A percentile compares a stretch with the other conserved stretches of the same genome.
These are phyloP conservation scores for Kwoniella shivajii DNA, from an alignment of 1,284 basidiomycete species.

Conservation along the genomic window DNA sequence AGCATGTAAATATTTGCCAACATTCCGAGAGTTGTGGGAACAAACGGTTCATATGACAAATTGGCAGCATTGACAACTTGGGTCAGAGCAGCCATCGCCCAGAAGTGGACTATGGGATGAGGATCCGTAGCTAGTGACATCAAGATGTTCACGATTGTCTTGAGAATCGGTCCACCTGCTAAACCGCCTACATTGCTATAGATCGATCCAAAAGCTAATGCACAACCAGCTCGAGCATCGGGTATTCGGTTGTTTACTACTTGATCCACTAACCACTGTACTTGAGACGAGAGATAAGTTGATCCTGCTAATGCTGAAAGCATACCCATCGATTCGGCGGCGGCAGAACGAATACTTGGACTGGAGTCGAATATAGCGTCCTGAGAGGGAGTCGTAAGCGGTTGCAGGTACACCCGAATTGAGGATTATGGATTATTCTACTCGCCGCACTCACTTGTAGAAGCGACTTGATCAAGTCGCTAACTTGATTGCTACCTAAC, in stretches of 20 bases:
- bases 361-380: slow-evolving; percentile 83
- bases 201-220: slow-evolving; percentile 89
- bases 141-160: slow-evolving; percentile 93
- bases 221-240: slow-evolving; percentile 88
- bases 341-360: slow-evolving; percentile 70
- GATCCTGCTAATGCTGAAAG: slow-evolving; percentile 82
- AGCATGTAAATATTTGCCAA: slow-evolving; percentile 86
- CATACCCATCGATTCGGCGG: slow-evolving; percentile 89
- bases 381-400: slow-evolving; percentile 52
- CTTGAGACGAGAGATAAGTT: slow-evolving; percentile 80
- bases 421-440: no score
- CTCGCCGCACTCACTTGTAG: slow-evolving; percentile 69
- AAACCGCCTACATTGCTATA: slow-evolving; percentile 91
- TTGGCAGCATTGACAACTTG: slow-evolving; percentile 90
- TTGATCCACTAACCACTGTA: slow-evolving; percentile 90
- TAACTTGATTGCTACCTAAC: slow-evolving; percentile 70
- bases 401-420: not conserved
- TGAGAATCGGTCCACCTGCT: slow-evolving; percentile 88
- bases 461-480: slow-evolving; percentile 69
- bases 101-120: slow-evolving; percentile 94
- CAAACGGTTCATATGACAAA: slow-evolving; percentile 86
- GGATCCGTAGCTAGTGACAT: slow-evolving; percentile 96
- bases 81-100: slow-evolving; percentile 81
- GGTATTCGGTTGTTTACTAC: slow-evolving; percentile 97
- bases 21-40: slow-evolving; percentile 86